phyloP scores from a whole-genome alignment of 2,329 filamentous ascomycete genomes.

The Monilinia fructicola region DNA sequence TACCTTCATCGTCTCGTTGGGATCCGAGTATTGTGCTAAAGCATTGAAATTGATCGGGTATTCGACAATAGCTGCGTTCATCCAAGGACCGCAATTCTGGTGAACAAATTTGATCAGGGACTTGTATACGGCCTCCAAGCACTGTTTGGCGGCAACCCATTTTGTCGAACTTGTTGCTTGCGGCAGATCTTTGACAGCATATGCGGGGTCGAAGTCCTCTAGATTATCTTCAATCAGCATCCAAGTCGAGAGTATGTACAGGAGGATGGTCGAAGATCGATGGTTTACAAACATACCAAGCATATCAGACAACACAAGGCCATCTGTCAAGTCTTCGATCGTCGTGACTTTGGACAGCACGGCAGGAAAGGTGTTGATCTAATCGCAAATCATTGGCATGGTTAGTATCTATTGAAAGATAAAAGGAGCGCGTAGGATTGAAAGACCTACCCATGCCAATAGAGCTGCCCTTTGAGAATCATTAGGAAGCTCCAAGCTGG shows the following conservation, averaged over 20 bases:
- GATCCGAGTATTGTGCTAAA: constrained; percentile 57
- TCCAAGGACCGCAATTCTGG: constrained; percentile 49
- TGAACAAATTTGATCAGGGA: constrained; percentile 57
- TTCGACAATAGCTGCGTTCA: constrained; percentile 51
- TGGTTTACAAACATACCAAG: constrained; percentile 39
- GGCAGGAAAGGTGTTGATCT: constrained; percentile 43
- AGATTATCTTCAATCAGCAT: constrained; percentile 26
- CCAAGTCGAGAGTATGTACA: constrained; percentile 45
- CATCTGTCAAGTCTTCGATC: constrained; percentile 41
- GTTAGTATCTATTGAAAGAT: constrained; percentile 5
- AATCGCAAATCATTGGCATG: constrained; percentile 2
- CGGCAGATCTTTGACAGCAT: constrained; percentile 53
- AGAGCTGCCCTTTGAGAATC: constrained; percentile 48
- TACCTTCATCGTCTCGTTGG: constrained; percentile 55
- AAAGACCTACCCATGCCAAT: constrained; percentile 52
- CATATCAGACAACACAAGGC: constrained; percentile 39
- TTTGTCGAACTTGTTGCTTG: constrained; percentile 43
- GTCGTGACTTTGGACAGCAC: constrained; percentile 33
- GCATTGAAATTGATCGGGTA: constrained; percentile 55
- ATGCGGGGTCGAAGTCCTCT: constrained; percentile 59
- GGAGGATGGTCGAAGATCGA: not conserved
- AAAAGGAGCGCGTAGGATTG: constrained; percentile 26
- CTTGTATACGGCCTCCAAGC: constrained; percentile 53
- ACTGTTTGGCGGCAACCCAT: constrained; percentile 48
- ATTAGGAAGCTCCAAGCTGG: constrained; percentile 20